Conservation (phyloP, 108 stramenopile species). For the Skeletonema menzelii region DNA sequence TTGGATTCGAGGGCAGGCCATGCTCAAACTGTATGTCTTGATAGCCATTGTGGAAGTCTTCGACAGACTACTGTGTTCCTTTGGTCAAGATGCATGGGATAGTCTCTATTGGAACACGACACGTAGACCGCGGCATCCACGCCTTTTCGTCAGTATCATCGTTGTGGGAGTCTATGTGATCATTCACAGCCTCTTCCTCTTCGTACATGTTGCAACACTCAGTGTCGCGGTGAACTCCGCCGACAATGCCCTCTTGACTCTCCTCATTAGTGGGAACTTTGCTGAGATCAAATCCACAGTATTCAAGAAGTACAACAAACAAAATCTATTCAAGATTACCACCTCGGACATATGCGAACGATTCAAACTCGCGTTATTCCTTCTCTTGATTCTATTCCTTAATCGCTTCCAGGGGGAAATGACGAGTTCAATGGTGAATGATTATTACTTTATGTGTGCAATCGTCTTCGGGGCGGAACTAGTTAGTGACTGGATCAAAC, state of each 20-base stretch:
- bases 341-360: conserved; percentile 88
- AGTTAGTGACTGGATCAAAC: conserved; percentile 96
- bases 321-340: conserved; percentile 95
- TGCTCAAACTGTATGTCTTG: conserved; percentile 97
- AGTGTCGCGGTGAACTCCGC: conserved; percentile 93
- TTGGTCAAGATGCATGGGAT: conserved; percentile 98
- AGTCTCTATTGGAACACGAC: conserved; percentile 90
- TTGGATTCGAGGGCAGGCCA: conserved; percentile 96
- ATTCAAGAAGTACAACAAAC: conserved; percentile 98
- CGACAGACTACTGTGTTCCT: conserved; percentile 91
- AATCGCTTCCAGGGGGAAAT: conserved; percentile 85
- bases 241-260: conserved; percentile 80
- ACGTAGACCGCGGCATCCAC: conserved; percentile 70
- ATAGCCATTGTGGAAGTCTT: conserved; percentile 97
- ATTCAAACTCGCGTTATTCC: conserved; percentile 85
- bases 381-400: conserved; percentile 72
- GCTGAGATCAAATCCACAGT: conserved; percentile 97
- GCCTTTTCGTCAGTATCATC: conserved; percentile 64
- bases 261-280: conserved; percentile 97
- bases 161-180: conserved; percentile 80
- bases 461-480: conserved; percentile 88
- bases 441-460: conserved; percentile 70
- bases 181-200: conserved; percentile 74
- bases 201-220: conserved; percentile 81
- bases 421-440: conserved; percentile 61